Evolutionary conservation across 2,329 filamentous ascomycete genomes (phyloP).

Genomic region (Fusarium subglutinans): DNA sequence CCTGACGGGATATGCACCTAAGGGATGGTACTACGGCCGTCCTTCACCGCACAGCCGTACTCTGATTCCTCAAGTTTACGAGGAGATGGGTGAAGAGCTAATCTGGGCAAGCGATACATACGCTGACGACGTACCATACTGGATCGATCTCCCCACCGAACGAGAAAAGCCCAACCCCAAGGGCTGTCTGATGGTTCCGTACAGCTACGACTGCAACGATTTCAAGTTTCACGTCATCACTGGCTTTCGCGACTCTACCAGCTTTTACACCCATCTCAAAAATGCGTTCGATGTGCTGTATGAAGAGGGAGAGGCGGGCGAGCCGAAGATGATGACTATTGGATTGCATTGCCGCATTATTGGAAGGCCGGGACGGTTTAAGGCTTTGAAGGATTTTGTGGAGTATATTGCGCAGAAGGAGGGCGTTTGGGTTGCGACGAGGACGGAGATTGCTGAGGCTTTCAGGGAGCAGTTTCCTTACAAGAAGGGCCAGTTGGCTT

Average conservation of each 20-base stretch:
- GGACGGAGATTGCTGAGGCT: background rate
- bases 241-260: background rate
- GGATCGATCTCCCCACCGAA: background rate
- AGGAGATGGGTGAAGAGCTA: slow-evolving; percentile 5
- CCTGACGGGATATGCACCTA: background rate
- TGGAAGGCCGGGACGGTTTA: background rate
- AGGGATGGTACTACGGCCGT: slow-evolving; percentile 12
- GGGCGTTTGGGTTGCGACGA: background rate
- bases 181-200: slow-evolving; percentile 1
- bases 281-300: slow-evolving; percentile 1
- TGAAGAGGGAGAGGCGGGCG: background rate
- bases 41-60: background rate
- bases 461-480: slow-evolving; percentile 1
- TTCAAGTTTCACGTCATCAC: slow-evolving; percentile 1
- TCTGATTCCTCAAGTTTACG: background rate
- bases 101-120: background rate
- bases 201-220: slow-evolving; percentile 15
- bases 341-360: slow-evolving; percentile 9
- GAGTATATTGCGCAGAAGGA: slow-evolving; percentile 6
- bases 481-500: background rate
- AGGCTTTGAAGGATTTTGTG: slow-evolving; percentile 1
- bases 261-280: background rate
- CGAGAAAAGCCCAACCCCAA: background rate
- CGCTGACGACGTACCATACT: slow-evolving; percentile 6
- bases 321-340: slow-evolving; percentile 1